Evolutionary conservation across 345 rosid species (phyloP).

Genomic region (Linum trigynum): DNA sequence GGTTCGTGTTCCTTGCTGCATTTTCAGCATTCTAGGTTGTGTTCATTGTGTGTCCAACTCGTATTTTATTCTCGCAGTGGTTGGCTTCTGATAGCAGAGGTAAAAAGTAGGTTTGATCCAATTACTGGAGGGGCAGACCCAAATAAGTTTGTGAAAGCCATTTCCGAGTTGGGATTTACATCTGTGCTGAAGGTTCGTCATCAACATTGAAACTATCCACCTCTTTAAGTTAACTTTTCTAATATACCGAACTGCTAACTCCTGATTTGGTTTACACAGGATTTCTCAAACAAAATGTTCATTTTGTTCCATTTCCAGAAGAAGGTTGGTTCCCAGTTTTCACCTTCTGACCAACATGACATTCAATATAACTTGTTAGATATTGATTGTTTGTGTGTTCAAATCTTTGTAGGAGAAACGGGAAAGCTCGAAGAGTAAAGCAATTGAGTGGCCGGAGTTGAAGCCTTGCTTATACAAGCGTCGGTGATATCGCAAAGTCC

Average conservation of each 20-base stretch:
- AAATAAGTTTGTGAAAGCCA: constrained; percentile 53
- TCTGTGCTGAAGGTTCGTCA: constrained; percentile 39
- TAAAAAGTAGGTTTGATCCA: constrained; percentile 92
- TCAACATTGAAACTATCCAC: constrained; percentile 1
- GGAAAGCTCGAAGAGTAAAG: constrained; percentile 35
- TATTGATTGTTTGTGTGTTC: background rate
- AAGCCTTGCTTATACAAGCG: constrained; percentile 93
- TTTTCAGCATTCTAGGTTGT: constrained; percentile 4
- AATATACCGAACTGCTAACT: background rate
- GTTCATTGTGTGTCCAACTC: background rate
- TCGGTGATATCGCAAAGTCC: constrained; percentile 31
- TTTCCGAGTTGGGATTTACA: constrained; percentile 68
- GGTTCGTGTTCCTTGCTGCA: constrained; percentile 42
- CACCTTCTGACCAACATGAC: background rate
- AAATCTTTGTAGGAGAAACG: constrained; percentile 38
- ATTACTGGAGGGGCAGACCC: constrained; percentile 85
- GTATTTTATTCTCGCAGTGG: constrained; percentile 38
- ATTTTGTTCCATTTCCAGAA: constrained; percentile 62
- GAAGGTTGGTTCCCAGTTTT: constrained; percentile 39
- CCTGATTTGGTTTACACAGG: constrained; percentile 35
- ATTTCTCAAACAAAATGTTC: constrained; percentile 84
- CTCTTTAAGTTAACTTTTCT: background rate
- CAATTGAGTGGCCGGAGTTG: constrained; percentile 70
- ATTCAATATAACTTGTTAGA: background rate
- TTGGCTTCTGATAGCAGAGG: constrained; percentile 94